Conservation (phyloP, 257 asterid genomes). For the Verbascum thapsus region DNA sequence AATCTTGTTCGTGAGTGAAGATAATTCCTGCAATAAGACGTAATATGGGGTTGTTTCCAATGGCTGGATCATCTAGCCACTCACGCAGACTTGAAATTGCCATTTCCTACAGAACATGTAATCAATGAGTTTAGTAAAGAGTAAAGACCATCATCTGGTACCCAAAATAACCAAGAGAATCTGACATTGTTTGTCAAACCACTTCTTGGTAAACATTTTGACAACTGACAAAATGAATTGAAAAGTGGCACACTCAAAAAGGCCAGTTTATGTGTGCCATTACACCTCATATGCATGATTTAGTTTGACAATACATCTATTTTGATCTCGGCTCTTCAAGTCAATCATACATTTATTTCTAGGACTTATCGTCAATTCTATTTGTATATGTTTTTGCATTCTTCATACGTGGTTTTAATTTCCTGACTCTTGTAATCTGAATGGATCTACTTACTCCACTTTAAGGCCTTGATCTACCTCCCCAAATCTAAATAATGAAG, state of each 20-base stretch:
- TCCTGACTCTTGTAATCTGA: neutral
- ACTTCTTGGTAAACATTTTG: neutral
- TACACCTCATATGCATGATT: neutral
- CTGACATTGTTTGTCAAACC: conserved; percentile 19
- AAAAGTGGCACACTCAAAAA: neutral
- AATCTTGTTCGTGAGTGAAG: conserved; percentile 90
- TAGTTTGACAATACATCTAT: neutral
- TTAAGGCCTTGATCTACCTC: neutral
- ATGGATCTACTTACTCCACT: conserved; percentile 2
- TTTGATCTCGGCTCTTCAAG: neutral
- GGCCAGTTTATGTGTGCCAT: neutral
- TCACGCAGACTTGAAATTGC: conserved; percentile 73
- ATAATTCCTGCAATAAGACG: conserved; percentile 87
- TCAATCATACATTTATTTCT: neutral
- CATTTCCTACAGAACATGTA: conserved; percentile 60
- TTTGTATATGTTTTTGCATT: neutral
- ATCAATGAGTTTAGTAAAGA: conserved; percentile 17
- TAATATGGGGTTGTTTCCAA: conserved; percentile 80
- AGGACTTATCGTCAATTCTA: neutral
- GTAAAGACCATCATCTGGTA: no score
- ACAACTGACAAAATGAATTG: neutral
- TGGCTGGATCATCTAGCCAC: conserved; percentile 87
- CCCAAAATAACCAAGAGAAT: no score
- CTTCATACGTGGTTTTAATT: neutral
- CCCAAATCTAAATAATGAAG: conserved; percentile 4